phyloP scores from a whole-genome alignment of 2,329 filamentous ascomycete species.

The Akanthomyces lecanii region DNA sequence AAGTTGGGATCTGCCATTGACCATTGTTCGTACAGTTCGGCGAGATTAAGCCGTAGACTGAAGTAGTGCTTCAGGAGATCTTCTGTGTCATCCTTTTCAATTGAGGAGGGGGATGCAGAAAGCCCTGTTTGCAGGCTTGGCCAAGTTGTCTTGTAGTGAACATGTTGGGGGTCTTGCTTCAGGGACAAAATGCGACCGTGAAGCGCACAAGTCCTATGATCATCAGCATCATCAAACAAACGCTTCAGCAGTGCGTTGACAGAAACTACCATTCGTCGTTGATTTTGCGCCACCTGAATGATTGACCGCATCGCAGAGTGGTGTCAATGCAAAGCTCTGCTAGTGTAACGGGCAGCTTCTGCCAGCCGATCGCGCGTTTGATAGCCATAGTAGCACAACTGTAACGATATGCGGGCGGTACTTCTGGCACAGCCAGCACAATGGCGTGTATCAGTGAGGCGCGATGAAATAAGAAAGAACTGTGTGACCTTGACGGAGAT shows the following conservation, averaged over 20 bases:
- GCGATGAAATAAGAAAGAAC: background rate
- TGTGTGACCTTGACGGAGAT: background rate
- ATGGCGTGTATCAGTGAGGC: background rate
- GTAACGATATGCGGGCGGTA: background rate
- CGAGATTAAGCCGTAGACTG: slow-evolving; percentile 74
- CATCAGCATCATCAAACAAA: slow-evolving; percentile 10
- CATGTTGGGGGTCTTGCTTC: slow-evolving; percentile 70
- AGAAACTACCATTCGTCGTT: slow-evolving; percentile 70
- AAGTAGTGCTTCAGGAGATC: slow-evolving; percentile 79
- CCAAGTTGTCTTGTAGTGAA: slow-evolving; percentile 76
- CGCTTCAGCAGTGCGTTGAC: background rate
- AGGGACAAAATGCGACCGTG: slow-evolving; percentile 81
- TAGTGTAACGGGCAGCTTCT: slow-evolving; percentile 75
- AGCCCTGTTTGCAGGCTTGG: slow-evolving; percentile 30
- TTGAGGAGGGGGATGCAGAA: slow-evolving; percentile 16
- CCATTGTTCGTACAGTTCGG: slow-evolving; percentile 80
- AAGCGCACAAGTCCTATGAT: slow-evolving; percentile 70
- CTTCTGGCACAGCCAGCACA: background rate
- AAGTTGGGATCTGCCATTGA: slow-evolving; percentile 83
- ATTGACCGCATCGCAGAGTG: slow-evolving; percentile 89
- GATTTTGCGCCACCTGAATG: slow-evolving; percentile 90
- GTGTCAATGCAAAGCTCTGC: slow-evolving; percentile 92
- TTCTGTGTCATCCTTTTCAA: slow-evolving; percentile 61
- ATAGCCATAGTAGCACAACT: slow-evolving; percentile 30
- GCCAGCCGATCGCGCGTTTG: slow-evolving; percentile 69